Evolutionary conservation across 176 grass and related monocot species (phyloP), one percentile per base, ranked within the genome.

Genomic region (Aegilops umbellulata): DNA sequence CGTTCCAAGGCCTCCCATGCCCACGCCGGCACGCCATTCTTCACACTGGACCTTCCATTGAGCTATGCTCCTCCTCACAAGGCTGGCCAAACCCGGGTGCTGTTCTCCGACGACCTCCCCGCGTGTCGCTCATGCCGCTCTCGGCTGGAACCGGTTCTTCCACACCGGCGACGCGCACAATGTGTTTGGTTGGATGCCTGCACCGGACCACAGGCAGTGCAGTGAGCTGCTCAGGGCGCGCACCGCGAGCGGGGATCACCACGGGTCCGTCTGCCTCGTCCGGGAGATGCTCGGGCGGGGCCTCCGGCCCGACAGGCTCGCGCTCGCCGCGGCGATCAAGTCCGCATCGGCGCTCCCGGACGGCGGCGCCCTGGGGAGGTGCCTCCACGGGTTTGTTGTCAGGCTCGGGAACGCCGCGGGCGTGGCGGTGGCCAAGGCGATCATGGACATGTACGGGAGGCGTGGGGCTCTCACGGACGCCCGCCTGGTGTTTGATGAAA

Each of bases 401-500:
- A 96, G 85, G 85, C 29, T 65, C 34, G 85, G 91, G 25, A 80
- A 84, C 29, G 41, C 31, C 7, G 51, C 65, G 16, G 77, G 69
- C 55, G 49, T 36, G 32, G 74, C 84, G 13, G 91, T 93, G 34
- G 86, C 84, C 22, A 93, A 96, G 87, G 89, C 89, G 2, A 35
- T 84, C 69, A 90, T 96, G 87, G 89, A 90, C 68, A 83, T 84
- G 89, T 93, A 93, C 79, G 89, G 84, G 74, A 86, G 78, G 76
- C 77, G 32, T 4, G 83, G 80, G n/a, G 47, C 76, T 46, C 69
- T 95, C 16, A 22, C 39, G 19, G 61, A 86, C 49, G 87, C 89
- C 36, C 81, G 69, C 74, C 38, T 16, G 35, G 25, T 96, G 80
- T 96, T 96, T 34, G 74, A 85, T 41, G 91, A 93, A 80, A 90